Percentiles rank a stretch among this genome's conserved stretches.
These are phyloP conservation scores for Lentinula detonsa DNA, from an alignment of 768 basidiomycete genomes.

Conservation along the genomic window DNA sequence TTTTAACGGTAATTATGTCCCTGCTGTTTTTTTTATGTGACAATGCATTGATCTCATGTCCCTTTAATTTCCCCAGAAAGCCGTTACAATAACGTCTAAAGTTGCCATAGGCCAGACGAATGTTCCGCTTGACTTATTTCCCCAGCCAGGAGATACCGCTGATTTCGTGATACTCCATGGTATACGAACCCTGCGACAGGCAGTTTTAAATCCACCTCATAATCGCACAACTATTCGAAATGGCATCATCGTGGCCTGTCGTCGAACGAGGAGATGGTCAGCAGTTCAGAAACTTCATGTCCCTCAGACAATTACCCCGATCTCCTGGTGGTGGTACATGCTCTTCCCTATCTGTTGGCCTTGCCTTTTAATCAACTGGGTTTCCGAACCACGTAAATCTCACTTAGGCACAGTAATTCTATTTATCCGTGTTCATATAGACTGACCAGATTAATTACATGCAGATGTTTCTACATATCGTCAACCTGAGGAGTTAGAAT, in stretches of 20 bases:
- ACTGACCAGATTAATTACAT: neutral
- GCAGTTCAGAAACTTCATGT: neutral
- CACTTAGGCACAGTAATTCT: neutral
- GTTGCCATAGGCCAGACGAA: slow-evolving; percentile 33
- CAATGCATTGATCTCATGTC: neutral
- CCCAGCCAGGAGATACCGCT: slow-evolving; percentile 36
- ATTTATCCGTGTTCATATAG: neutral
- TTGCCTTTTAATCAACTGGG: neutral
- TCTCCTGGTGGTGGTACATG: slow-evolving; percentile 1
- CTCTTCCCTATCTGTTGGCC: slow-evolving; percentile 3
- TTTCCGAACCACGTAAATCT: neutral
- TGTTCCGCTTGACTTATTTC: slow-evolving; percentile 24
- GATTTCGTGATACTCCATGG: slow-evolving; percentile 58
- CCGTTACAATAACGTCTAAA: slow-evolving; percentile 49
- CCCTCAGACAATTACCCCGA: neutral
- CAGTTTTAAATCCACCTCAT: slow-evolving; percentile 42
- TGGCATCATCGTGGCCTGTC: slow-evolving; percentile 36
- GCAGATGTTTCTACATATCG: neutral
- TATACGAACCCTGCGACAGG: slow-evolving; percentile 34
- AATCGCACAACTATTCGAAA: slow-evolving; percentile 46
- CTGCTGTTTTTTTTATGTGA: slow-evolving; percentile 4
- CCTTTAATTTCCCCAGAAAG: slow-evolving; percentile 27
- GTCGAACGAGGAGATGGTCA: slow-evolving; percentile 29
- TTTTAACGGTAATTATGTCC: slow-evolving; percentile 35
- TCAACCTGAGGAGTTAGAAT: neutral